Evolutionary conservation across 768 basidiomycete genomes (phyloP).

Genomic region (Rubroboletus pulcherrimus): DNA sequence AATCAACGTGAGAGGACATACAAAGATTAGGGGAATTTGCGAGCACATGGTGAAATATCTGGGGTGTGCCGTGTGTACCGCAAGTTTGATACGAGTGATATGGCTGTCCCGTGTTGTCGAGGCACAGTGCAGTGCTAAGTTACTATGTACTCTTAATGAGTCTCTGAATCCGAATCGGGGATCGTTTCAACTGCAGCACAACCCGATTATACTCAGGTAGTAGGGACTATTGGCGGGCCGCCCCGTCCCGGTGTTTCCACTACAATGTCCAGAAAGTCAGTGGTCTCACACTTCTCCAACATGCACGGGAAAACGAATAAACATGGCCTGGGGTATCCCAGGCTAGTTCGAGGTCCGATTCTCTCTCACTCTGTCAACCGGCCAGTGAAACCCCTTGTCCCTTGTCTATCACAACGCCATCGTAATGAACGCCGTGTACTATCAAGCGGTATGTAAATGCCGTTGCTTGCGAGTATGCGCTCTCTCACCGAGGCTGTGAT

Average conservation of each 20-base stretch:
- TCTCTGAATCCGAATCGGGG: not conserved
- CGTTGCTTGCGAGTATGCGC: not conserved
- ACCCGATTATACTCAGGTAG: not conserved
- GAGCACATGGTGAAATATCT: not conserved
- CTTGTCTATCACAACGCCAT: not conserved
- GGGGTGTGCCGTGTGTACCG: not conserved
- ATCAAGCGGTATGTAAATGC: constrained; percentile 35
- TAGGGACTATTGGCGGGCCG: not conserved
- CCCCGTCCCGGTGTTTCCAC: not conserved
- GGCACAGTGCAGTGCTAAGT: not conserved
- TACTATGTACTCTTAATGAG: too few species aligned
- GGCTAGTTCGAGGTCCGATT: not conserved
- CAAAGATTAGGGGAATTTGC: constrained; percentile 12
- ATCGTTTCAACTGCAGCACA: not conserved
- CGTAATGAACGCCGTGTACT: constrained; percentile 49
- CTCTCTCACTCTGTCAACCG: not conserved
- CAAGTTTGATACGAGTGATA: not conserved
- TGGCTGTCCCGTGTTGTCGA: not conserved
- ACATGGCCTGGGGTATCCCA: constrained; percentile 5
- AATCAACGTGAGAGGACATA: not conserved
- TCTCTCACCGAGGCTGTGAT: not conserved
- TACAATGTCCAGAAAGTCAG: not conserved
- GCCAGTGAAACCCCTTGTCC: not conserved
- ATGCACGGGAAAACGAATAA: not conserved
- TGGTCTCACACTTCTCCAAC: not conserved